Conservation (phyloP, 106 monocot genomes). For the Hemerocallis citrina region DNA sequence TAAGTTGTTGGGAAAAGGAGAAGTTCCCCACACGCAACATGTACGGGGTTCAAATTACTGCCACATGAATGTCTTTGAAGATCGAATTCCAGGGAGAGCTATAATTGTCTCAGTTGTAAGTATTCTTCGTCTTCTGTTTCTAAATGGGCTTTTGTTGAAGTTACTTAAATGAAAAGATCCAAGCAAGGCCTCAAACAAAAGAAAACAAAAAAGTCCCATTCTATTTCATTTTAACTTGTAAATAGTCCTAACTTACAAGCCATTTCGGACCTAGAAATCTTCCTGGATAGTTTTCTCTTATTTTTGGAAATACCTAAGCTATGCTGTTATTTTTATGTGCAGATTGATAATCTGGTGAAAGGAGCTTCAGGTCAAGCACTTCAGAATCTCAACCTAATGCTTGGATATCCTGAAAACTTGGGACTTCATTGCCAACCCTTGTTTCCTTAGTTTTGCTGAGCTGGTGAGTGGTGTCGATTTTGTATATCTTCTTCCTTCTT, state of each 20-base stretch:
- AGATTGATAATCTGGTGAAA: constrained; percentile 99
- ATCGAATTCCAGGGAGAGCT: constrained; percentile 89
- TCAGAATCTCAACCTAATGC: constrained; percentile 96
- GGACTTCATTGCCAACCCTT: constrained; percentile 69
- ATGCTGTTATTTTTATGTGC: background rate
- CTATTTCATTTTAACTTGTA: background rate
- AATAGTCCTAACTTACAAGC: background rate
- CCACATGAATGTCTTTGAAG: constrained; percentile 80
- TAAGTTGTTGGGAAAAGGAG: constrained; percentile 50
- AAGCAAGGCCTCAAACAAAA: too few relatives aligned
- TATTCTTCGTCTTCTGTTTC: background rate
- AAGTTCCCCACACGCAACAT: constrained; percentile 68
- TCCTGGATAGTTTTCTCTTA: background rate
- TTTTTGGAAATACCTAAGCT: background rate
- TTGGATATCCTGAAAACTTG: constrained; percentile 70
- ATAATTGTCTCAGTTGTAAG: constrained; percentile 94
- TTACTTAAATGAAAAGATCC: too few relatives aligned
- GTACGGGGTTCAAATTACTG: constrained; percentile 95
- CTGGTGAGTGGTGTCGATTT: too few relatives aligned
- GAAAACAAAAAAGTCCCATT: too few relatives aligned
- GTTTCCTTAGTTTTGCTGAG: constrained; percentile 59
- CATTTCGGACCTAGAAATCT: background rate
- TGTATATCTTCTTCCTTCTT: too few relatives aligned
- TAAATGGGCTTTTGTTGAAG: too few relatives aligned
- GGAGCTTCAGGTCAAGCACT: constrained; percentile 98